Evolutionary conservation across 2,329 filamentous ascomycete species (phyloP), one percentile per base, ranked within the genome.

Genomic region (Aspergillus thermomutatus): DNA sequence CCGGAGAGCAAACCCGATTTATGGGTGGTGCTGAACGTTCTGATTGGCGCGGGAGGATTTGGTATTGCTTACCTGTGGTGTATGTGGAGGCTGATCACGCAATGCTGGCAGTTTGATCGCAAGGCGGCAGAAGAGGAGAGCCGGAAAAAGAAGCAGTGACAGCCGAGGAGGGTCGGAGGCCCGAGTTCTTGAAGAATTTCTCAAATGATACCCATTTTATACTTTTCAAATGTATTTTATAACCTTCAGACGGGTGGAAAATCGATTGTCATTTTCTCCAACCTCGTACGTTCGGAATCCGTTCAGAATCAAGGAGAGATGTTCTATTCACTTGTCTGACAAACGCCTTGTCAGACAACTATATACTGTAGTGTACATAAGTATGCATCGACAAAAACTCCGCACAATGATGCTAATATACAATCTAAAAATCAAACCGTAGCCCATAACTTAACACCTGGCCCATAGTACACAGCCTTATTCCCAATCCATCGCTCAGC

Each of bases 31-130:
- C 83, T 87, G 11, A 99, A 99, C 68, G 92, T 94, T 8, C 86
- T 91, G 19, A 76, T 97, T 23, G 94, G 94, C 7, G 90, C 90
- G 23, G 87, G 84, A 3, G 94, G 91, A 0, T 99, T 97, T 71
- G 84, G 84, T 0, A 76, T 96, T 34, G 95, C 92, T 73, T 97
- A 97, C 72, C 69, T 94, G 7, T 99, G 94, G 94, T 97, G 92
- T 73, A 74, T 94, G 60, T 88, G 86, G 82, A 88, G 84, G 62
- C 63, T 85, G 55, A 63, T 79, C 37, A 64, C 59, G 25, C 71
- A 73, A 53, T 68, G 66, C 37, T 62, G 66, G 34, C 53, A 57
- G 41, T 68, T 73, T 46, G 66, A 66, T 50, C 60, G 60, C 26
- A 65, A 60, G 47, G 53, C 52, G 3, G 59, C 59, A 9, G 66